Evolutionary conservation across 306 rosid genomes (phyloP).

Genomic region (Castanea mollissima): DNA sequence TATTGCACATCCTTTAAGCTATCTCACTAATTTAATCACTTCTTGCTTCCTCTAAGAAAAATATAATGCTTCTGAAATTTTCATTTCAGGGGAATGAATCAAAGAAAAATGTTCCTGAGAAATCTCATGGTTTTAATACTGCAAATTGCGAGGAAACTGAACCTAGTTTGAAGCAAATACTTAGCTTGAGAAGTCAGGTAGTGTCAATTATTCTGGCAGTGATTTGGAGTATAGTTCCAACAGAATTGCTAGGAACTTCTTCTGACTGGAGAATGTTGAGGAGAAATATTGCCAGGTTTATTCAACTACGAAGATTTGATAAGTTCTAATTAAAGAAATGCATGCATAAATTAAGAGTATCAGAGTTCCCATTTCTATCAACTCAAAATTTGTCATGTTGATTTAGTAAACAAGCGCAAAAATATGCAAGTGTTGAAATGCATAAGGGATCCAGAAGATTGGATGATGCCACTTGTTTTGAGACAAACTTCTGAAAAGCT

Average conservation of each 20-base stretch:
- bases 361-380: constrained; percentile 60
- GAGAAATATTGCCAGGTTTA: constrained; percentile 73
- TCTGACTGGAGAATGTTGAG: constrained; percentile 69
- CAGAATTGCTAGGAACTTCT: constrained; percentile 72
- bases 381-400: constrained; percentile 36
- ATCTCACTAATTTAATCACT: too few species aligned
- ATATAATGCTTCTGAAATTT: too few species aligned
- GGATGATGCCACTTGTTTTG: constrained; percentile 30
- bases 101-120: constrained; percentile 26
- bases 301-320: constrained; percentile 68
- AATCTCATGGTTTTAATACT: constrained; percentile 26
- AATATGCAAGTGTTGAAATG: constrained; percentile 21
- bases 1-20: too few species aligned
- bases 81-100: background rate
- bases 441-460: constrained; percentile 23
- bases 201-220: constrained; percentile 85
- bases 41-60: too few species aligned
- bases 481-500: constrained; percentile 68
- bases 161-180: constrained; percentile 35
- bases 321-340: constrained; percentile 64
- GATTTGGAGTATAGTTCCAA: constrained; percentile 72
- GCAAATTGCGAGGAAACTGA: constrained; percentile 22
- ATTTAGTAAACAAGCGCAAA: constrained; percentile 26
- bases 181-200: constrained; percentile 74
- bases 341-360: constrained; percentile 57